A percentile compares a stretch with the other conserved stretches of the same genome.
phyloP scores from a whole-genome alignment of 2,329 filamentous ascomycete species.

The Aspergillus sp. region DNA sequence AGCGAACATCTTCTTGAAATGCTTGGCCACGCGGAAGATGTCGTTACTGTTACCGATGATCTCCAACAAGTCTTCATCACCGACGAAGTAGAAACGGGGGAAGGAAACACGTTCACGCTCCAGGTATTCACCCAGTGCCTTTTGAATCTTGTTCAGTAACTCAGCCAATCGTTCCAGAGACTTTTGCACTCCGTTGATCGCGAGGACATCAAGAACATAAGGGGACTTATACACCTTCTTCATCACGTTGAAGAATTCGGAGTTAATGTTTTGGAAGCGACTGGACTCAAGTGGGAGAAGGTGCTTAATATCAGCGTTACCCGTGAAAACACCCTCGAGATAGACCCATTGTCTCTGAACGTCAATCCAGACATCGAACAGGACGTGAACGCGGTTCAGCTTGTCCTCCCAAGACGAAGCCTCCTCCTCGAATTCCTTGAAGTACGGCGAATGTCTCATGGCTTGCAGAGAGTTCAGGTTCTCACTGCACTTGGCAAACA shows the following conservation, averaged over 20 bases:
- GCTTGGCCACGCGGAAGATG: slow-evolving; percentile 89
- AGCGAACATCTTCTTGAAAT: slow-evolving; percentile 99
- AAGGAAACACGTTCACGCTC: slow-evolving; percentile 97
- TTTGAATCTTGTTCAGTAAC: slow-evolving; percentile 96
- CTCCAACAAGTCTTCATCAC: slow-evolving; percentile 94
- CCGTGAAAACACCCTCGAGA: slow-evolving; percentile 95
- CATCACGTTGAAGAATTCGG: slow-evolving; percentile 97
- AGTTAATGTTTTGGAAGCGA: slow-evolving; percentile 98
- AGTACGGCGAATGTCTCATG: slow-evolving; percentile 98
- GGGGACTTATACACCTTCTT: slow-evolving; percentile 98
- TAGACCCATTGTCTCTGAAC: slow-evolving; percentile 99
- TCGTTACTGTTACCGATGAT: slow-evolving; percentile 99
- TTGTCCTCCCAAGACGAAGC: slow-evolving; percentile 97
- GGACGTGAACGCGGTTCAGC: slow-evolving; percentile 89
- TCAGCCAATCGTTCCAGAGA: slow-evolving; percentile 94
- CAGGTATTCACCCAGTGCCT: slow-evolving; percentile 94
- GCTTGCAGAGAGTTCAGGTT: slow-evolving; percentile 95
- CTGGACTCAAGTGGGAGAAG: slow-evolving; percentile 92
- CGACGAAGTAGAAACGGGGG: slow-evolving; percentile 98
- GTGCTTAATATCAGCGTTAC: slow-evolving; percentile 98
- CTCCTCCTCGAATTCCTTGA: slow-evolving; percentile 98
- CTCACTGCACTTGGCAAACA: slow-evolving; percentile 97
- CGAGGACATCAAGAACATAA: slow-evolving; percentile 89
- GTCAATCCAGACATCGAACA: slow-evolving; percentile 99
- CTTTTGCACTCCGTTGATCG: slow-evolving; percentile 92